These are phyloP conservation scores for Stagonosporopsis rhizophila DNA, from an alignment of 2,329 filamentous ascomycete genomes.

Conservation along the genomic window DNA sequence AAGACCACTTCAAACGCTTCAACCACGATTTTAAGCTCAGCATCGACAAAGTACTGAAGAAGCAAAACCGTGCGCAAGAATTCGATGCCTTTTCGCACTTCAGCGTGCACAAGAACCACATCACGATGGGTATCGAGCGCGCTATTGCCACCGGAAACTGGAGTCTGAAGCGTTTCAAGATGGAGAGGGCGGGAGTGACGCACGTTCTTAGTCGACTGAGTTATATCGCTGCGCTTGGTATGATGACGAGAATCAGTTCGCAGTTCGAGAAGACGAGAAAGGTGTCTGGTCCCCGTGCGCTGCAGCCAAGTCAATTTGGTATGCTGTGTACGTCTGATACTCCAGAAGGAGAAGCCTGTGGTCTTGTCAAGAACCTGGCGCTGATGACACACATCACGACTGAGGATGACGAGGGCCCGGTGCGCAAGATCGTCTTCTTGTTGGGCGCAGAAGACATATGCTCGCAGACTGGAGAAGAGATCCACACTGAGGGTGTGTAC, in stretches of 20 bases:
- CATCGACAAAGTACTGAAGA: slow-evolving; percentile 95
- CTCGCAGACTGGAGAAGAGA: slow-evolving; percentile 81
- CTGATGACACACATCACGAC: slow-evolving; percentile 99
- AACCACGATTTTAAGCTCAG: slow-evolving; percentile 86
- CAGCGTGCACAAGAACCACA: slow-evolving; percentile 81
- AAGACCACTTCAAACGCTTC: slow-evolving; percentile 98
- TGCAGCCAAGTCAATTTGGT: slow-evolving; percentile 97
- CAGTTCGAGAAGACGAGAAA: slow-evolving; percentile 99
- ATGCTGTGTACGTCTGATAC: slow-evolving; percentile 98
- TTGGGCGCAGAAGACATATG: slow-evolving; percentile 85
- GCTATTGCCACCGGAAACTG: slow-evolving; percentile 98
- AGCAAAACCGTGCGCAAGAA: slow-evolving; percentile 85
- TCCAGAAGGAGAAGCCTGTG: slow-evolving; percentile 97
- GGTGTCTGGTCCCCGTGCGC: slow-evolving; percentile 90
- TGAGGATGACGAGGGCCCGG: slow-evolving; percentile 89
- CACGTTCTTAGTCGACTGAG: slow-evolving; percentile 94
- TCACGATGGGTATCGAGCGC: slow-evolving; percentile 91
- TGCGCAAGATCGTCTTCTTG: slow-evolving; percentile 84
- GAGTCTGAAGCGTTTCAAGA: slow-evolving; percentile 97
- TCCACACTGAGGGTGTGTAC: slow-evolving; percentile 84
- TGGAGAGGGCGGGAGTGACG: slow-evolving; percentile 96
- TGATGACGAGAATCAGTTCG: slow-evolving; percentile 99
- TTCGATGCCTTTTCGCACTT: slow-evolving; percentile 89
- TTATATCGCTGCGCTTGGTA: slow-evolving; percentile 94
- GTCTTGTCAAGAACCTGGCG: slow-evolving; percentile 95